Conservation (phyloP, 371 early-diverging fungal species). For the Rhizomucor pusillus region DNA sequence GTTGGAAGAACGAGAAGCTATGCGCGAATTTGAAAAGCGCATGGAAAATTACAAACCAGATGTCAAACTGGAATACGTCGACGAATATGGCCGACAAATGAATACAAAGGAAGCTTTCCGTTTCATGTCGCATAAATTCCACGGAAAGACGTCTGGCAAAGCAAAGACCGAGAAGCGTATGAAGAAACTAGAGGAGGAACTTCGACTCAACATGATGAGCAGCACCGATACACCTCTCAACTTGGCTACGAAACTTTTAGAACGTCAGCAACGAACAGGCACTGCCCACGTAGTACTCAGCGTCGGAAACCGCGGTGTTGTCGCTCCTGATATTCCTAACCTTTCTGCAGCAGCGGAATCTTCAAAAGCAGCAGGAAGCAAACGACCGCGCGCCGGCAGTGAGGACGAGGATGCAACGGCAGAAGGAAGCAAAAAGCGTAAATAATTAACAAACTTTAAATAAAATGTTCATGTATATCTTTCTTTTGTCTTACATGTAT, state of each 20-base stretch:
- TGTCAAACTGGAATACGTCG: slow-evolving; percentile 87
- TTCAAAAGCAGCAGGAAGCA: slow-evolving; percentile 2
- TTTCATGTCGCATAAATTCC: slow-evolving; percentile 92
- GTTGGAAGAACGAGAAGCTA: slow-evolving; percentile 59
- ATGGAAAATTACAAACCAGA: slow-evolving; percentile 91
- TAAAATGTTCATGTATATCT: no score
- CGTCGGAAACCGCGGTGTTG: slow-evolving; percentile 72
- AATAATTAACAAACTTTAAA: background rate
- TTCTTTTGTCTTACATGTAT: no score
- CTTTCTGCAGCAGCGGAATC: background rate
- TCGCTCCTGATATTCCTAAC: slow-evolving; percentile 18
- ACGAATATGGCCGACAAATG: slow-evolving; percentile 81
- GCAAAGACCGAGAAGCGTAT: slow-evolving; percentile 91
- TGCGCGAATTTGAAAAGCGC: slow-evolving; percentile 75
- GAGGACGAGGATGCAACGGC: slow-evolving; percentile 4
- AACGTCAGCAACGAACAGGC: slow-evolving; percentile 70
- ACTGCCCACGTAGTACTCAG: slow-evolving; percentile 82
- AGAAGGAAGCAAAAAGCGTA: slow-evolving; percentile 5
- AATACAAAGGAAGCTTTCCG: slow-evolving; percentile 91
- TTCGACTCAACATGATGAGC: slow-evolving; percentile 72
- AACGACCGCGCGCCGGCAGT: slow-evolving; percentile 5
- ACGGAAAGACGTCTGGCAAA: slow-evolving; percentile 91
- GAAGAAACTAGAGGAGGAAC: slow-evolving; percentile 80
- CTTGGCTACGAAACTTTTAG: slow-evolving; percentile 70
- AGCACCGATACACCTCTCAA: slow-evolving; percentile 80